phyloP scores from a whole-genome alignment of 305 asterid genomes.

The Fraxinus xanthoxyloides region DNA sequence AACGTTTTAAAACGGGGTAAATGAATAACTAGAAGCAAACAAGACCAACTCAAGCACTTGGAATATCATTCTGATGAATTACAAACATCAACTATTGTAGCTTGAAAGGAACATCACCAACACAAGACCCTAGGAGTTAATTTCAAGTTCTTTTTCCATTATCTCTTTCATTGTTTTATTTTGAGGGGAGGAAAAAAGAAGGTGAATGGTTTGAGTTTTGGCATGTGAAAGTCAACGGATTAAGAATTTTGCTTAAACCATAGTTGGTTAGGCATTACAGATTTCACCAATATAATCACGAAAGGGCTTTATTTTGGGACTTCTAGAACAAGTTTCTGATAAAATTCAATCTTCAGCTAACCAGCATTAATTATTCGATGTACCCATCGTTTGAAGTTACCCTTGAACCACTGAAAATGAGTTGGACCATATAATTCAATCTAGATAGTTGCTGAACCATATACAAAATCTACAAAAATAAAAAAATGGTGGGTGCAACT shows the following conservation, averaged over 20 bases:
- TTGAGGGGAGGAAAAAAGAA: background rate
- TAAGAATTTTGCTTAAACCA: background rate
- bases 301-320: background rate
- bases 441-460: background rate
- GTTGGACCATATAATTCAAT: background rate
- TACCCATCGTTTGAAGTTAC: background rate
- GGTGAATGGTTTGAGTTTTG: background rate
- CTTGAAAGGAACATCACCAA: background rate
- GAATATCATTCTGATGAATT: background rate
- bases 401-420: background rate
- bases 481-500: background rate
- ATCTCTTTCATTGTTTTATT: background rate
- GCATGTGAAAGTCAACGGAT: background rate
- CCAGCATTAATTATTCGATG: background rate
- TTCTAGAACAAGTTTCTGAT: background rate
- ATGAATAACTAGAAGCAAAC: background rate
- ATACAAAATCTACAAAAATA: background rate
- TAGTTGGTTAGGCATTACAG: background rate
- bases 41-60: background rate
- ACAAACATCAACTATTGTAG: background rate
- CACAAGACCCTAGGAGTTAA: background rate
- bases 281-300: background rate
- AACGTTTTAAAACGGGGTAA: conserved; percentile 11
- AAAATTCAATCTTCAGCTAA: background rate
- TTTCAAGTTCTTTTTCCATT: background rate